phyloP scores from a whole-genome alignment of 768 basidiomycete genomes.

The Calocybe cyanea region DNA sequence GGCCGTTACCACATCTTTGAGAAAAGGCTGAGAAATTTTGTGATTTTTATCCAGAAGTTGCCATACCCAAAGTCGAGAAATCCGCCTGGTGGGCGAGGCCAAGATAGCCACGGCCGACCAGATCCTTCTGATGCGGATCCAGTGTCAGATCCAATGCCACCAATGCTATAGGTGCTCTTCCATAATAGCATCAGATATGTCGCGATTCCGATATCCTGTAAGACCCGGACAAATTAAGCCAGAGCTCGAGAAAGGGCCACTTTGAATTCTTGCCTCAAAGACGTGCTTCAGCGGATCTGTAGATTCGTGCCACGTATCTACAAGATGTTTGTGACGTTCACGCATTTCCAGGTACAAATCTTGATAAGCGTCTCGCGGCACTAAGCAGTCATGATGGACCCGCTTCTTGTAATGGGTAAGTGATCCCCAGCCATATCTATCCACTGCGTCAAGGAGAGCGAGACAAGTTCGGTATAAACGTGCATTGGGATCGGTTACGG shows the following conservation, averaged over 20 bases:
- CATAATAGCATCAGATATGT: conserved; percentile 91
- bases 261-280: conserved; percentile 58
- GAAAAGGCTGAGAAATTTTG: neutral
- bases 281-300: conserved; percentile 91
- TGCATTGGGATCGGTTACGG: conserved; percentile 47
- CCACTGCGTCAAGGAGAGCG: conserved; percentile 75
- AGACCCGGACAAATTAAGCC: neutral
- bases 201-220: conserved; percentile 90
- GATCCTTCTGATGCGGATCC: conserved; percentile 12
- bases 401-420: conserved; percentile 84
- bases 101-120: conserved; percentile 54
- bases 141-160: conserved; percentile 1
- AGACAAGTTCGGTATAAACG: conserved; percentile 80
- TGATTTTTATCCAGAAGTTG: neutral
- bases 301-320: conserved; percentile 71
- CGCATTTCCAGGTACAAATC: conserved; percentile 88
- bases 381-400: conserved; percentile 75
- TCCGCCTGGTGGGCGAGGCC: conserved; percentile 80
- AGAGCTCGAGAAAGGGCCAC: neutral
- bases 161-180: conserved; percentile 59
- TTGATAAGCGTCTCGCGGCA: conserved; percentile 77
- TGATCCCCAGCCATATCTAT: conserved; percentile 87
- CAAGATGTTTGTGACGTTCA: conserved; percentile 75
- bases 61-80: conserved; percentile 86
- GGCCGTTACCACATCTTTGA: conserved; percentile 84